These are phyloP conservation scores for Cystobasidium slooffiae DNA, from an alignment of 1,284 basidiomycete genomes.

Conservation along the genomic window DNA sequence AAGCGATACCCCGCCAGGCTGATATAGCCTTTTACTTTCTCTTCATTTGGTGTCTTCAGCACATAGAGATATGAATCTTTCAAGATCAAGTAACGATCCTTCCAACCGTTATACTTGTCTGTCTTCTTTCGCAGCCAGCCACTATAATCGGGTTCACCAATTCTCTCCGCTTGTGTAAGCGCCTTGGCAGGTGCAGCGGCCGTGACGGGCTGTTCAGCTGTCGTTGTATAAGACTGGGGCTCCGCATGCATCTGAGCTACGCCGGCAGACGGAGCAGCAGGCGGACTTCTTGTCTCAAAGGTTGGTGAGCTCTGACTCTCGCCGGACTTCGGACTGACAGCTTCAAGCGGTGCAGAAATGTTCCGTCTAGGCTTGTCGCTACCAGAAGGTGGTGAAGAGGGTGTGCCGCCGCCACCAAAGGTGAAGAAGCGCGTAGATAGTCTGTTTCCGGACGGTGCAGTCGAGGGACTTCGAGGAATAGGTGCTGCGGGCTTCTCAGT, in stretches of 20 bases:
- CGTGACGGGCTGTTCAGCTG: neutral
- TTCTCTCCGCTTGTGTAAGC: slow-evolving; percentile 72
- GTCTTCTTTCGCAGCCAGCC: slow-evolving; percentile 98
- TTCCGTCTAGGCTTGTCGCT: slow-evolving; percentile 19
- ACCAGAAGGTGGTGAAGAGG: slow-evolving; percentile 14
- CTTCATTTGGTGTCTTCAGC: slow-evolving; percentile 80
- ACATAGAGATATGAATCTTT: slow-evolving; percentile 90
- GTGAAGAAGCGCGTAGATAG: slow-evolving; percentile 40
- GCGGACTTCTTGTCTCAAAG: neutral
- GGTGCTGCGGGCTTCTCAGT: neutral
- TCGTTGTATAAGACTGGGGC: neutral
- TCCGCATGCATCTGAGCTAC: neutral
- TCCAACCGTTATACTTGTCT: slow-evolving; percentile 92
- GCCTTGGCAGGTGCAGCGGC: neutral
- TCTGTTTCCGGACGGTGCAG: slow-evolving; percentile 18
- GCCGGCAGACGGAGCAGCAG: neutral
- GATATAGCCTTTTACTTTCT: slow-evolving; percentile 92
- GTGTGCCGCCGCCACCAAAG: slow-evolving; percentile 28
- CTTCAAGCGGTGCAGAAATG: slow-evolving; percentile 37
- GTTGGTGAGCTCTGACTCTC: neutral
- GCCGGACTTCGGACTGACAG: slow-evolving; percentile 8
- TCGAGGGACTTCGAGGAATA: slow-evolving; percentile 26
- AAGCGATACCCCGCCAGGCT: slow-evolving; percentile 92
- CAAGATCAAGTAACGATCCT: slow-evolving; percentile 88
- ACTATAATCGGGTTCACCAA: slow-evolving; percentile 80